These are phyloP conservation scores for Dictyostelium citrinum DNA, from an alignment of 78 protist genomes.

Conservation along the genomic window DNA sequence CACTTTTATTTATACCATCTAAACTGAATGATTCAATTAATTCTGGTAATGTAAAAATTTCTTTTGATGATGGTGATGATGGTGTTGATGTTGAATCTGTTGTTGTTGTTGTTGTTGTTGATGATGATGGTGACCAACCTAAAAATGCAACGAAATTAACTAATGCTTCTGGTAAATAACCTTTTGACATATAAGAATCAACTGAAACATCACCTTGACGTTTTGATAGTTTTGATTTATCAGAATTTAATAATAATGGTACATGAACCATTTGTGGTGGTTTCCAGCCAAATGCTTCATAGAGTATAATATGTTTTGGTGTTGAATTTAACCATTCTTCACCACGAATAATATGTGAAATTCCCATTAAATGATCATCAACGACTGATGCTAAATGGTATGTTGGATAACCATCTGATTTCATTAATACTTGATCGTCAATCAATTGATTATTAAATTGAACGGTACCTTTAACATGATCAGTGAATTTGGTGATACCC, in stretches of 20 bases:
- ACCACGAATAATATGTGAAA: conserved; percentile 91
- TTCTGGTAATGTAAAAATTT: conserved; percentile 33
- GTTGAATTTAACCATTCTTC: conserved; percentile 91
- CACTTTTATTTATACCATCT: conserved; percentile 45
- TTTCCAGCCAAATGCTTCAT: conserved; percentile 81
- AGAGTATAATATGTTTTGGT: conserved; percentile 88
- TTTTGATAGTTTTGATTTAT: conserved; percentile 88
- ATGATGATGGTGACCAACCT: conserved; percentile 75
- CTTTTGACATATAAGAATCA: conserved; percentile 66
- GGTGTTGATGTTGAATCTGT: neutral
- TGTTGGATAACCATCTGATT: conserved; percentile 91
- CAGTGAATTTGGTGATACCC: conserved; percentile 43
- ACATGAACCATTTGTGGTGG: conserved; percentile 89
- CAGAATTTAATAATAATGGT: conserved; percentile 85
- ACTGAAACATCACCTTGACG: conserved; percentile 86
- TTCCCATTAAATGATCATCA: conserved; percentile 90
- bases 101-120: neutral
- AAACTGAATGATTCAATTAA: conserved; percentile 58
- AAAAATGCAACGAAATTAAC: conserved; percentile 84
- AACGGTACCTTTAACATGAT: conserved; percentile 74
- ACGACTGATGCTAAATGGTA: conserved; percentile 93
- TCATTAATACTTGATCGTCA: conserved; percentile 88
- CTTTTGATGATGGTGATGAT: neutral
- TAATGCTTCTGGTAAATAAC: conserved; percentile 79
- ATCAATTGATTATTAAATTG: conserved; percentile 33